Conservation (phyloP, 805 yeast species). For the Saccharomycopsis malanga region DNA sequence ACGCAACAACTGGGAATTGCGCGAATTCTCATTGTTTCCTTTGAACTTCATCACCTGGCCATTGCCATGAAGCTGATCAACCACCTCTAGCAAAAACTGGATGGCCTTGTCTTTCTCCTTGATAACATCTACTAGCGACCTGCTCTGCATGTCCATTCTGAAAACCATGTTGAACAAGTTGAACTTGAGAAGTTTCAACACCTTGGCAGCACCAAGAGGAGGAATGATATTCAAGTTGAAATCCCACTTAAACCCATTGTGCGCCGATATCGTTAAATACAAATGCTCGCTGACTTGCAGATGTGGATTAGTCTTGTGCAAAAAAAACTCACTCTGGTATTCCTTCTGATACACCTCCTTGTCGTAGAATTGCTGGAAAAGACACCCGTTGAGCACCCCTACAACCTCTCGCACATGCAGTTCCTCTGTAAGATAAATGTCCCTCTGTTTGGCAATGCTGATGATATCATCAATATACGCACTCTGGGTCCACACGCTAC, state of each 20-base stretch:
- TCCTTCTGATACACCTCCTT: neutral
- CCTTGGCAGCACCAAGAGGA: conserved; percentile 18
- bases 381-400: conserved; percentile 14
- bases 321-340: conserved; percentile 5
- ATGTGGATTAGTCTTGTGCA: conserved; percentile 4
- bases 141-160: conserved; percentile 7
- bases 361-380: conserved; percentile 14
- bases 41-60: neutral
- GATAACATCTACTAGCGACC: conserved; percentile 3
- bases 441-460: neutral
- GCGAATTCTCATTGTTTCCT: neutral
- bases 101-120: conserved; percentile 15
- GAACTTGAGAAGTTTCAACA: conserved; percentile 13
- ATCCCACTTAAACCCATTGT: conserved; percentile 16
- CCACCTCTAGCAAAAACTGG: conserved; percentile 6
- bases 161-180: conserved; percentile 12
- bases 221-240: conserved; percentile 10
- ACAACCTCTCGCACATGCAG: conserved; percentile 7
- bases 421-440: neutral
- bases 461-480: conserved; percentile 2
- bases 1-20: neutral
- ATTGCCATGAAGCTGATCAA: neutral
- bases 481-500: conserved; percentile 14
- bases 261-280: conserved; percentile 4
- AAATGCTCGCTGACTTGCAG: conserved; percentile 1